phyloP scores from a whole-genome alignment of 345 rosid genomes.

The Murraya koenigii region DNA sequence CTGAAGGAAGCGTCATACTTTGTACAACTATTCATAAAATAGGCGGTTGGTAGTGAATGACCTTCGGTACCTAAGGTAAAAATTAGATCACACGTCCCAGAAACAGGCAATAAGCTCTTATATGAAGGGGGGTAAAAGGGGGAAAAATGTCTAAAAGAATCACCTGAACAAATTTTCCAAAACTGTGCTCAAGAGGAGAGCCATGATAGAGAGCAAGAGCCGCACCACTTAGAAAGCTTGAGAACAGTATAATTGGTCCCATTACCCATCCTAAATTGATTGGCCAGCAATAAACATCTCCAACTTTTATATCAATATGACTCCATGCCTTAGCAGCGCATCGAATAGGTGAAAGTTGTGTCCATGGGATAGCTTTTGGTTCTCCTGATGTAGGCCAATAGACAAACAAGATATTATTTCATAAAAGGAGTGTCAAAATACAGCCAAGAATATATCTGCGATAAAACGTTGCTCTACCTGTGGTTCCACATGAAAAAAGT shows the following conservation, averaged over 20 bases:
- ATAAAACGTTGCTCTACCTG: conserved; percentile 42
- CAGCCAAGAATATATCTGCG: background rate
- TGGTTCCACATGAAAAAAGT: conserved; percentile 93
- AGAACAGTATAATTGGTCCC: conserved; percentile 70
- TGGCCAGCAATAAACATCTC: conserved; percentile 76
- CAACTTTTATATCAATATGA: conserved; percentile 48
- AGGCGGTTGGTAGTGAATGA: background rate
- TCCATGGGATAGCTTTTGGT: conserved; percentile 89
- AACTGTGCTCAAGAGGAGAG: conserved; percentile 78
- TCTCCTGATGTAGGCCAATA: conserved; percentile 53
- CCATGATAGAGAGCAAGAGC: conserved; percentile 87
- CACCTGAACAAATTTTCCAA: conserved; percentile 88
- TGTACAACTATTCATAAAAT: background rate
- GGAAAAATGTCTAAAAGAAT: background rate
- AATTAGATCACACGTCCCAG: background rate
- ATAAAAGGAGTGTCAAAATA: background rate
- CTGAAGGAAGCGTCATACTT: no score
- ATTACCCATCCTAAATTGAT: conserved; percentile 94
- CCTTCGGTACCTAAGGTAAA: background rate
- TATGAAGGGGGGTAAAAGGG: background rate
- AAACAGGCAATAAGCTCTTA: background rate
- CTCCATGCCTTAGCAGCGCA: conserved; percentile 65
- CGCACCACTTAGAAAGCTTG: conserved; percentile 65
- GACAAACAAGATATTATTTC: conserved; percentile 3
- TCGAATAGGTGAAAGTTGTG: conserved; percentile 79